Evolutionary conservation across 345 rosid species (phyloP).

Genomic region (Arabis alpina): DNA sequence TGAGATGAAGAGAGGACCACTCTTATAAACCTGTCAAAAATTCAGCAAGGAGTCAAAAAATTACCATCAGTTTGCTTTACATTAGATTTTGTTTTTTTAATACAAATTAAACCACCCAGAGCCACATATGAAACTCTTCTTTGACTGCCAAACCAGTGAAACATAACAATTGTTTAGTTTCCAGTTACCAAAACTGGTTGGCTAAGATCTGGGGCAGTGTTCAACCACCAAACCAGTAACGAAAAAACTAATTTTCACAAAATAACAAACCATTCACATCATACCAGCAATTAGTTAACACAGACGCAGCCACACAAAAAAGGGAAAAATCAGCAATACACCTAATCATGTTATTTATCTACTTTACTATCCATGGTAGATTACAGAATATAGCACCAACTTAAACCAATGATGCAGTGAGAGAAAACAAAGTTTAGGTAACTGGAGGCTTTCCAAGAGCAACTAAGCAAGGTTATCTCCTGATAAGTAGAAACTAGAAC

Average conservation of each 20-base stretch:
- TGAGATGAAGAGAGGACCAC: slow-evolving; percentile 95
- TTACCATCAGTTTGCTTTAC: neutral
- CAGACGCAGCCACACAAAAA: slow-evolving; percentile 5
- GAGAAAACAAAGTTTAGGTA: neutral
- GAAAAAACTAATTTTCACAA: neutral
- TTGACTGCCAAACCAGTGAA: neutral
- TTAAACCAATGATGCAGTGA: neutral
- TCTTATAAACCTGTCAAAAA: slow-evolving; percentile 82
- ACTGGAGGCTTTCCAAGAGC: too few species aligned
- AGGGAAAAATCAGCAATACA: neutral
- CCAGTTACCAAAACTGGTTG: neutral
- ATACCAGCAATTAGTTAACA: neutral
- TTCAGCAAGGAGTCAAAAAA: slow-evolving; percentile 13
- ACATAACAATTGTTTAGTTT: neutral
- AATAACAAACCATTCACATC: neutral
- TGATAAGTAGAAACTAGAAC: slow-evolving; percentile 5
- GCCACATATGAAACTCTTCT: slow-evolving; percentile 6
- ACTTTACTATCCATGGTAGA: neutral
- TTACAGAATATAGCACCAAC: neutral
- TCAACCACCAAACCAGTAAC: slow-evolving; percentile 2
- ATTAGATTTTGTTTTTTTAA: neutral
- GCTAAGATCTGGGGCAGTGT: neutral
- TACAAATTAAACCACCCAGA: slow-evolving; percentile 9
- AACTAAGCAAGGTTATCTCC: neutral
- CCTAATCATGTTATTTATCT: neutral